Conservation (phyloP, 2,329 filamentous ascomycete genomes). For the Nemania serpens region DNA sequence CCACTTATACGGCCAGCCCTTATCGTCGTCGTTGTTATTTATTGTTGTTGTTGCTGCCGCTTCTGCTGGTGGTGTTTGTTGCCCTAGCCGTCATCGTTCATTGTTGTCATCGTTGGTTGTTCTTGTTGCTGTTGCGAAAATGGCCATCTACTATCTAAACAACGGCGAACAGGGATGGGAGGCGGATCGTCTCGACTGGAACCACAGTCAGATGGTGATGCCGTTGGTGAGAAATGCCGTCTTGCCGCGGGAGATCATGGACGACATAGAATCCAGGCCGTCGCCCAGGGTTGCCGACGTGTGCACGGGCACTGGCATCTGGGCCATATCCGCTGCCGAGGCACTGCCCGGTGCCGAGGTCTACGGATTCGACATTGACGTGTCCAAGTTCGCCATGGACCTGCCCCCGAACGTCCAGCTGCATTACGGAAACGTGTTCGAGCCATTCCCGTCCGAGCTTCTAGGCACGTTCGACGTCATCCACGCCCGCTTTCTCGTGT, state of each 20-base stretch:
- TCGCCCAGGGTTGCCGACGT: constrained; percentile 11
- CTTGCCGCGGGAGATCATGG: constrained; percentile 5
- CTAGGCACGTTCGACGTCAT: constrained; percentile 13
- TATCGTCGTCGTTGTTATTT: too few relatives aligned
- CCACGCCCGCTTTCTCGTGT: constrained; percentile 16
- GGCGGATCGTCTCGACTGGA: constrained; percentile 8
- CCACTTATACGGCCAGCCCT: too few relatives aligned
- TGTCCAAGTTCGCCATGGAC: constrained; percentile 12
- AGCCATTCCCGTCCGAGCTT: constrained; percentile 9
- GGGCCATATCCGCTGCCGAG: constrained; percentile 9
- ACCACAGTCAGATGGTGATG: constrained; percentile 13
- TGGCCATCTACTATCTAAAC: constrained; percentile 21
- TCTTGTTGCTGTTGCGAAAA: not conserved
- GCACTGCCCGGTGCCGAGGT: constrained; percentile 9
- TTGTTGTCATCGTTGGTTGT: too few relatives aligned
- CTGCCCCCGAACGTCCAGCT: constrained; percentile 11
- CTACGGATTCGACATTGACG: constrained; percentile 19
- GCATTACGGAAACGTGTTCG: constrained; percentile 13
- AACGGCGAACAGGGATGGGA: constrained; percentile 17
- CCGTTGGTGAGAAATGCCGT: constrained; percentile 11
- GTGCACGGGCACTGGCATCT: constrained; percentile 9
- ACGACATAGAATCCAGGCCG: constrained; percentile 2
- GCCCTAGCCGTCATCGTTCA: too few relatives aligned
- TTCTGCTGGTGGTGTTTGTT: too few relatives aligned
- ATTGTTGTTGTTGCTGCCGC: too few relatives aligned